Conservation (phyloP, 2,329 filamentous ascomycete genomes). For the Botrytis deweyae region DNA sequence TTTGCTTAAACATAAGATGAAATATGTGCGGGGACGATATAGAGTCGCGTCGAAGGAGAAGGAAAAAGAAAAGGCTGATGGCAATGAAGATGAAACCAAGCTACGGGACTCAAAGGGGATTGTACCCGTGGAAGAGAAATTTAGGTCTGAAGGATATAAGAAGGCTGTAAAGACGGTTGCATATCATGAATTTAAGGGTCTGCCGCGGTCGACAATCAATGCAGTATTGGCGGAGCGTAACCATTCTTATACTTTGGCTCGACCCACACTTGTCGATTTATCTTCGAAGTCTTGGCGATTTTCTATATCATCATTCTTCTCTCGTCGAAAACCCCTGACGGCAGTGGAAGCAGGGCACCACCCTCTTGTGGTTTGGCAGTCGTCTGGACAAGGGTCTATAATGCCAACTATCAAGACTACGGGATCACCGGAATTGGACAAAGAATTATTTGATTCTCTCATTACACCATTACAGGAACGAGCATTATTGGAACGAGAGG, state of each 20-base stretch:
- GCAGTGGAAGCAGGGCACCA: conserved; percentile 57
- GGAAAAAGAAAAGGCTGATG: conserved; percentile 31
- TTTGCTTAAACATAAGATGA: conserved; percentile 68
- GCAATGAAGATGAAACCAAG: conserved; percentile 31
- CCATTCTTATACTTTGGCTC: conserved; percentile 71
- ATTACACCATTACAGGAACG: conserved; percentile 53
- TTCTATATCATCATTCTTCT: conserved; percentile 68
- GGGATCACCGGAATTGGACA: conserved; percentile 62
- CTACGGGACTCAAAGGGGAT: conserved; percentile 16
- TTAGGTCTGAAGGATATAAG: conserved; percentile 66
- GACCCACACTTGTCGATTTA: conserved; percentile 66
- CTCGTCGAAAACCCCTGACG: conserved; percentile 59
- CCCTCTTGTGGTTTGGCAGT: conserved; percentile 62
- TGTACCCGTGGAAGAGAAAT: conserved; percentile 62
- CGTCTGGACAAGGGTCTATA: conserved; percentile 54
- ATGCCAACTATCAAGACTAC: conserved; percentile 64
- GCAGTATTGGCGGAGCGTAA: conserved; percentile 80
- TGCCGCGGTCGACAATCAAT: conserved; percentile 71
- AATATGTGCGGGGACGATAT: conserved; percentile 70
- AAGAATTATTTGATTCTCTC: conserved; percentile 59
- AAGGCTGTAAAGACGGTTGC: conserved; percentile 66
- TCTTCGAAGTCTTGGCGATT: conserved; percentile 76
- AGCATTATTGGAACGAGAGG: conserved; percentile 47
- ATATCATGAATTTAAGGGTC: conserved; percentile 72
- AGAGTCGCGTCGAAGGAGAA: conserved; percentile 44